Evolutionary conservation across 306 rosid species (phyloP), one percentile per base, ranked within the genome.

Genomic region (Nissolia schottii): DNA sequence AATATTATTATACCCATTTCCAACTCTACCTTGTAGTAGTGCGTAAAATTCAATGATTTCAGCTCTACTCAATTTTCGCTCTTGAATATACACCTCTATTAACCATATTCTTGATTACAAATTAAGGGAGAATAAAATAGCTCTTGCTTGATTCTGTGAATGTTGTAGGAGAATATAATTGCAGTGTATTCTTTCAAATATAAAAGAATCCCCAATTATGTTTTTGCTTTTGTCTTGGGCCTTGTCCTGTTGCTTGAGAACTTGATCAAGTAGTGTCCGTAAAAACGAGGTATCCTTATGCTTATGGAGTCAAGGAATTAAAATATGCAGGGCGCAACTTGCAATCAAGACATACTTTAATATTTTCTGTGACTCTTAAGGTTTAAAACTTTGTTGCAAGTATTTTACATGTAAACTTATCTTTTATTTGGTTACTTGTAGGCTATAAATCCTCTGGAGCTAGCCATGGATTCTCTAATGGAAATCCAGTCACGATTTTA

Each of bases 391-490:
- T 72, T 71, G 73, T 67, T 62, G 11, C 53, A 15, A 40, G 57
- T 67, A 72, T 81, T 58, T 24, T 16, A 28, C 40, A 50, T 40
- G 38, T 74, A 31, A 62, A 56, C 67, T 63, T 53, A n/a, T 29
- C 12, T 23, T 73, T 63, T 66, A 41, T 64, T 29, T 71, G 71
- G 67, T 76, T 56, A 43, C 73, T 28, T 80, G 76, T 82, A 94
- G 99, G 99, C 96, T 72, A 82, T 94, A 76, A 94, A 94, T 75
- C 84, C 96, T 0, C 64, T 94, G 81, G 97, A 94, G 84, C 76
- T 94, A 71, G 92, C 90, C 64, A 91, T 91, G 97, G 97, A 91
- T 8, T 95, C 97, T 55, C 78, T 94, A 56, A 94, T 89, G 86
- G 96, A 88, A 77, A 89, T 91, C 56, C 99, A 91, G 59, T 23